A percentile compares a stretch with the other conserved stretches of the same genome.
Evolutionary conservation across 139 green algal species (phyloP).

Genomic region (Auxenochlorella pyrenoidosa): DNA sequence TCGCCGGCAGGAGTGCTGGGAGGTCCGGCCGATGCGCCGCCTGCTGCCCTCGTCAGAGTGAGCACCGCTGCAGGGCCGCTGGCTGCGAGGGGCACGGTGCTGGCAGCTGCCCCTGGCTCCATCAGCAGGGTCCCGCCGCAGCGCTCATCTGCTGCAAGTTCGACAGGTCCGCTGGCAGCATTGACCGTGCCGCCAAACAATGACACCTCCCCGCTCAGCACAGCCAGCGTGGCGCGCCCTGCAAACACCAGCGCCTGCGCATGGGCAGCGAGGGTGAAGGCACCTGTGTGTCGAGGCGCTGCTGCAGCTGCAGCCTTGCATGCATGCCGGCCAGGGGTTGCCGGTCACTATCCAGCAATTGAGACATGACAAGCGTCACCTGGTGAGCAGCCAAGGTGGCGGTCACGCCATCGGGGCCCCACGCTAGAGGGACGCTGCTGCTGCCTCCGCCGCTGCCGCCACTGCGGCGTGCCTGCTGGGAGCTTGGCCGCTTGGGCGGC

Average conservation of each 20-base stretch:
- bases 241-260: slow-evolving; percentile 31
- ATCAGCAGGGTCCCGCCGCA: slow-evolving; percentile 13
- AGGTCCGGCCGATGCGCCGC: neutral
- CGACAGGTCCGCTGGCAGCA: neutral
- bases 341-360: neutral
- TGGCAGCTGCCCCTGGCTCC: neutral
- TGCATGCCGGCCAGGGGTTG: neutral
- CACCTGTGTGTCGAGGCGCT: no score
- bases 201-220: slow-evolving; percentile 36
- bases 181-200: neutral
- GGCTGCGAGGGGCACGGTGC: slow-evolving; percentile 5
- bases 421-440: neutral
- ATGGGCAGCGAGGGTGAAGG: neutral
- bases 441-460: neutral
- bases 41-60: neutral
- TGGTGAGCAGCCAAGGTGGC: neutral
- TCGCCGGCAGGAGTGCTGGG: neutral
- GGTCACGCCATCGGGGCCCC: slow-evolving; percentile 4
- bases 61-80: neutral
- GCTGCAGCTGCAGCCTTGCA: neutral
- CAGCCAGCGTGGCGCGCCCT: slow-evolving; percentile 3
- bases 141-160: slow-evolving; percentile 32
- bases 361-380: neutral
- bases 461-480: neutral
- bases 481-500: slow-evolving; percentile 1